A percentile compares a stretch with the other conserved stretches of the same genome.
These are phyloP conservation scores for Globisporangium apiculatum DNA, from an alignment of 352 stramenopile genomes.

Conservation along the genomic window DNA sequence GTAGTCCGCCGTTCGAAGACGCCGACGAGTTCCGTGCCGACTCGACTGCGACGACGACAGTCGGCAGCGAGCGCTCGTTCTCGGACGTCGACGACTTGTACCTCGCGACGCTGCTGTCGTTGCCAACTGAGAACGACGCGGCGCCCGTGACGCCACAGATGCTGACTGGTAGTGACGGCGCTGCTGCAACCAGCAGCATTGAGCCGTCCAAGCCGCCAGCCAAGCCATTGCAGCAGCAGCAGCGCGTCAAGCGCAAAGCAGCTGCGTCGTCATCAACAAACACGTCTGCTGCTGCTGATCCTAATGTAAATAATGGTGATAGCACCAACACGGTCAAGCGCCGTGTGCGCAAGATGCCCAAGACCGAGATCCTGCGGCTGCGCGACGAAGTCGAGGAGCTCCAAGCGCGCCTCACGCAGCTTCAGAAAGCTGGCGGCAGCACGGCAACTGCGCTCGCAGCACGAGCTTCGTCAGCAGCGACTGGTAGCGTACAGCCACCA, in stretches of 20 bases:
- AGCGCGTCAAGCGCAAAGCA: constrained; percentile 7
- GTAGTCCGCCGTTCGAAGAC: neutral
- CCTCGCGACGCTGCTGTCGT: neutral
- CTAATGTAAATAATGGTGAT: too few relatives aligned
- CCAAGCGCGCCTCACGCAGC: constrained; percentile 7
- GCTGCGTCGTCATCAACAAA: neutral
- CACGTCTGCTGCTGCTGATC: neutral
- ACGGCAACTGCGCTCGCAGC: neutral
- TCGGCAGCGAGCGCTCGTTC: constrained; percentile 6
- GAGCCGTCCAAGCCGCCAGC: neutral
- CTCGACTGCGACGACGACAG: constrained; percentile 5
- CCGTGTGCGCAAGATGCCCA: constrained; percentile 7
- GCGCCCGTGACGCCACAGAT: too few relatives aligned
- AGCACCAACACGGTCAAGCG: neutral
- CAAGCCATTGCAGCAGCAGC: neutral
- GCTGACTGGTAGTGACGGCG: neutral
- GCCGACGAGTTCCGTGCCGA: neutral
- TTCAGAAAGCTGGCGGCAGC: constrained; percentile 4
- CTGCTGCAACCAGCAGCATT: neutral
- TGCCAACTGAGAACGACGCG: neutral
- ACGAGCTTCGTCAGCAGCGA: too few relatives aligned
- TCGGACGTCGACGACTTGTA: constrained; percentile 5
- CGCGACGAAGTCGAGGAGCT: constrained; percentile 11
- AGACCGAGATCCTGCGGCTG: constrained; percentile 8
- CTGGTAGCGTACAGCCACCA: neutral